Percentiles rank a stretch among this genome's conserved stretches.
These are phyloP conservation scores for Psilocybe tampanensis DNA, from an alignment of 768 basidiomycete species.

Conservation along the genomic window DNA sequence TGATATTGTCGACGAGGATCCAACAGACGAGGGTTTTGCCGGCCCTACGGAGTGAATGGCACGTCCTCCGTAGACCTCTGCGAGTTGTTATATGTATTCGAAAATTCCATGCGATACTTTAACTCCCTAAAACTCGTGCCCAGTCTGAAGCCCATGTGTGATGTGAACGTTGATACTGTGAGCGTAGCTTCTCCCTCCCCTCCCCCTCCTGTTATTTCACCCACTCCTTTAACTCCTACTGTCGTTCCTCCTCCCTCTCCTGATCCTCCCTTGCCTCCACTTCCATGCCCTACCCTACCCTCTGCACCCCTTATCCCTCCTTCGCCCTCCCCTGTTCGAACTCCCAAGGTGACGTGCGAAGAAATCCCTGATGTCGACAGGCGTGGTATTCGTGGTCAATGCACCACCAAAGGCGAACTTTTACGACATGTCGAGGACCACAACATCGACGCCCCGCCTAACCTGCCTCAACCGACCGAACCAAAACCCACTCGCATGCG, in stretches of 20 bases:
- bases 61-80: conserved; percentile 1
- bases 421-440: neutral
- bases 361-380: neutral
- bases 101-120: neutral
- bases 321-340: too few relatives aligned
- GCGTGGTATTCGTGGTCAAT: neutral
- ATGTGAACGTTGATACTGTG: neutral
- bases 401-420: neutral
- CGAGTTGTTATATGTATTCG: neutral
- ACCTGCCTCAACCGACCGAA: neutral
- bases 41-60: conserved; percentile 5
- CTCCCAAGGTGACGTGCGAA: neutral
- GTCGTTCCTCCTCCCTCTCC: too few relatives aligned
- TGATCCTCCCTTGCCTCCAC: neutral
- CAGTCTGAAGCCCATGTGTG: neutral
- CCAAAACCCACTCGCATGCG: too few relatives aligned
- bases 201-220: too few relatives aligned
- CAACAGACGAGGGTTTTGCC: conserved; percentile 6
- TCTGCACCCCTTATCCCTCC: too few relatives aligned
- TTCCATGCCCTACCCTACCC: neutral
- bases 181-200: neutral
- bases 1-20: too few relatives aligned
- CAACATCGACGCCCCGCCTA: neutral
- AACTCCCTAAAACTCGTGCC: neutral
- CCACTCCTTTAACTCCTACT: too few relatives aligned